A percentile compares a stretch with the other conserved stretches of the same genome.
These are phyloP conservation scores for Beauveria australis DNA, from an alignment of 2,329 filamentous ascomycete species.

Conservation along the genomic window DNA sequence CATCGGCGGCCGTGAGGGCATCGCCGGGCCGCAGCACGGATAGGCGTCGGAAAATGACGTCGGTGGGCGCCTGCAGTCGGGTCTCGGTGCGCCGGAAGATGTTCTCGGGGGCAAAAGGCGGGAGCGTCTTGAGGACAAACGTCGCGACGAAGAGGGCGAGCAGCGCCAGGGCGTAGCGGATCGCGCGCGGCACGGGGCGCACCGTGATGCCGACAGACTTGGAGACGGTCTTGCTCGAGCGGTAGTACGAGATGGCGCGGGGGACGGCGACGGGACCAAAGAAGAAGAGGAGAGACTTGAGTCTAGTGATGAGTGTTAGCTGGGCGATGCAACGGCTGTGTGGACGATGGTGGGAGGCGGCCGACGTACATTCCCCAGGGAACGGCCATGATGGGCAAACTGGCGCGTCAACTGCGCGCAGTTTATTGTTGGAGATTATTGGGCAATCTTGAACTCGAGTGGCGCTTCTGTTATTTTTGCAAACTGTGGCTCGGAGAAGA, in stretches of 20 bases:
- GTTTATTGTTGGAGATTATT: background rate
- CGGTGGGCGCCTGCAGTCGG: slow-evolving; percentile 75
- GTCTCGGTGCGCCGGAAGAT: slow-evolving; percentile 71
- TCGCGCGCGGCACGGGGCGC: slow-evolving; percentile 44
- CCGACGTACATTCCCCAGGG: slow-evolving; percentile 14
- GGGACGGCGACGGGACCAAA: slow-evolving; percentile 67
- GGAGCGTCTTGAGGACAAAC: slow-evolving; percentile 53
- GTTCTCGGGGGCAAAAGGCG: slow-evolving; percentile 66
- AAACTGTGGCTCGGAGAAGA: background rate
- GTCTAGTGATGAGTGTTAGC: slow-evolving; percentile 23
- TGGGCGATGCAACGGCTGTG: background rate
- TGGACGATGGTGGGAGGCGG: background rate
- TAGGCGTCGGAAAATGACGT: slow-evolving; percentile 76
- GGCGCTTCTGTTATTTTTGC: background rate
- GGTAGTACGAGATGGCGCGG: slow-evolving; percentile 57
- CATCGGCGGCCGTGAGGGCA: slow-evolving; percentile 50
- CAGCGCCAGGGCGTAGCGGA: slow-evolving; percentile 50
- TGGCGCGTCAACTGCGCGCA: background rate
- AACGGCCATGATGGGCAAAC: slow-evolving; percentile 8
- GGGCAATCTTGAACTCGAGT: background rate
- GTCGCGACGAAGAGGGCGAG: slow-evolving; percentile 42
- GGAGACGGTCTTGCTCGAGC: slow-evolving; percentile 38
- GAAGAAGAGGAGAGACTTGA: slow-evolving; percentile 50
- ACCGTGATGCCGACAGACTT: slow-evolving; percentile 37
- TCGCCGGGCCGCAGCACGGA: slow-evolving; percentile 40